Conservation (phyloP, 176 grass and related monocot genomes). For the Zoysia pacifica region DNA sequence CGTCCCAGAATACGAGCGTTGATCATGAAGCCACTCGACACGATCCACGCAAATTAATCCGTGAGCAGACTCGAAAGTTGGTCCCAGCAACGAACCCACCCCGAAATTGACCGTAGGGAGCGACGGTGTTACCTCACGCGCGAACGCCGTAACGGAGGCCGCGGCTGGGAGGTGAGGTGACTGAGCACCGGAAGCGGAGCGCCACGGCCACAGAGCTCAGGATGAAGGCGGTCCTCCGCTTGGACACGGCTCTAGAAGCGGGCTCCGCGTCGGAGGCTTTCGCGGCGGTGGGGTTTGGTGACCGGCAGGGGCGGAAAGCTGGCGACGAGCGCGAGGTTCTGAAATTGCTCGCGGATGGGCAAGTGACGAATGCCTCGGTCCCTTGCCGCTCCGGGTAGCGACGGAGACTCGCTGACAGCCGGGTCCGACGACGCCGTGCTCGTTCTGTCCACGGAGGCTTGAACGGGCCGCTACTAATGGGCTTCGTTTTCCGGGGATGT, state of each 20-base stretch:
- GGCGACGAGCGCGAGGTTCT: background rate
- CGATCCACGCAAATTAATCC: background rate
- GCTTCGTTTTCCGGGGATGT: background rate
- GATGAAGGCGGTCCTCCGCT: background rate
- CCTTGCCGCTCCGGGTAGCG: too few species aligned
- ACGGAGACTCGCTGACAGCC: background rate
- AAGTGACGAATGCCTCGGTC: background rate
- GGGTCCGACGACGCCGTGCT: background rate
- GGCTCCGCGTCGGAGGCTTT: background rate
- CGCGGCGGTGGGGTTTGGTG: background rate
- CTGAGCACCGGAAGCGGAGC: background rate
- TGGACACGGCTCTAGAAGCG: background rate
- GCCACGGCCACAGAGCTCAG: background rate
- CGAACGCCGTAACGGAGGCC: background rate
- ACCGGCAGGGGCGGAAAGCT: background rate
- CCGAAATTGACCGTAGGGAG: background rate
- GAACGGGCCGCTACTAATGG: background rate
- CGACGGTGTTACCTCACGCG: slow-evolving; percentile 16
- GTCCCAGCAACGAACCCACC: background rate
- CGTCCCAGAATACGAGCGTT: background rate
- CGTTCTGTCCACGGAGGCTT: background rate
- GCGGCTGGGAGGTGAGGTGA: background rate
- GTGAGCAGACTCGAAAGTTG: background rate
- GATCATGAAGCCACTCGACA: background rate
- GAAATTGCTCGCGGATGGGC: background rate